Evolutionary conservation across 306 rosid genomes (phyloP).

Genomic region (Lathyrus tuberosus): DNA sequence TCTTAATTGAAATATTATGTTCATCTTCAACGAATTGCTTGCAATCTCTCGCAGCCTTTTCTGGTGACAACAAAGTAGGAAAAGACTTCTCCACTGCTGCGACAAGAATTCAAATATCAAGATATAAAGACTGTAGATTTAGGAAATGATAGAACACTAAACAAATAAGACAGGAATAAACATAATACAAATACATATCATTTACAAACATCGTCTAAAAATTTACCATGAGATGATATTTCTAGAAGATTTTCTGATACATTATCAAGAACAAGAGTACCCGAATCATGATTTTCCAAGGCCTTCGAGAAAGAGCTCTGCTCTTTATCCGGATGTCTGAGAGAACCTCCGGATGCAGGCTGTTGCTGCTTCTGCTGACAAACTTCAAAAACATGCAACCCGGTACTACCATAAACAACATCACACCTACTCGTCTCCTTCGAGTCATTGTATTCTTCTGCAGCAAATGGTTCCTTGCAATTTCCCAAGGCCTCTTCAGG

Average conservation of each 20-base stretch:
- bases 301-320: neutral
- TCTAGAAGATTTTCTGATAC: neutral
- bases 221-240: conserved; percentile 32
- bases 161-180: neutral
- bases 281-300: neutral
- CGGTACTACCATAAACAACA: neutral
- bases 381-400: too few species aligned
- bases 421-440: too few species aligned
- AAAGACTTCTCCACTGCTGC: conserved; percentile 23
- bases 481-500: too few species aligned
- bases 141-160: neutral
- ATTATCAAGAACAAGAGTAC: neutral
- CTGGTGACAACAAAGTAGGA: conserved; percentile 14
- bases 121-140: neutral
- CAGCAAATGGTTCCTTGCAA: too few species aligned
- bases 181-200: neutral
- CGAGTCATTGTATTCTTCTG: too few species aligned
- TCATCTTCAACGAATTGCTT: conserved; percentile 14
- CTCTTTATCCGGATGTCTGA: neutral
- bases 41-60: neutral
- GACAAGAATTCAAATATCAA: neutral
- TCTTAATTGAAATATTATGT: conserved; percentile 12
- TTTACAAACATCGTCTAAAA: conserved; percentile 1
- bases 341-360: neutral
- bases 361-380: neutral